Percentiles rank a stretch among this genome's conserved stretches.
Evolutionary conservation across 2,329 filamentous ascomycete genomes (phyloP).

Genomic region (Aspergillus hortae): DNA sequence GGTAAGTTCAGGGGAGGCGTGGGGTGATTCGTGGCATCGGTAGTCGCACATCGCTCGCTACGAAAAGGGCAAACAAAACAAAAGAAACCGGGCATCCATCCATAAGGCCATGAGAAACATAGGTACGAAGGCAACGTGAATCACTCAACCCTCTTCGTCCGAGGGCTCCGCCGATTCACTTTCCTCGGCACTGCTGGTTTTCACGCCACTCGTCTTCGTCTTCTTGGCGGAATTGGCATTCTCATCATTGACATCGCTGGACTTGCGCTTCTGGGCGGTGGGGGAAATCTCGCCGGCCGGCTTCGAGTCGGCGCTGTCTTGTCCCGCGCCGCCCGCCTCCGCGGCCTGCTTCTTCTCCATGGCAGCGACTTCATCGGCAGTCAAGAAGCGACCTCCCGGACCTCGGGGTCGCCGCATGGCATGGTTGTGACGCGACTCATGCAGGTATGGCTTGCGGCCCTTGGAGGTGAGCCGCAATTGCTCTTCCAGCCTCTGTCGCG

Average conservation of each 20-base stretch:
- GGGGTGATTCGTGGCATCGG: constrained; percentile 18
- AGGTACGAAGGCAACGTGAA: constrained; percentile 2
- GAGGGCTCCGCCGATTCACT: constrained; percentile 47
- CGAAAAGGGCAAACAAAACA: constrained; percentile 14
- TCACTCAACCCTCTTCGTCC: constrained; percentile 48
- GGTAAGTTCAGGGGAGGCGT: constrained; percentile 7
- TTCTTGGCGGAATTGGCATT: constrained; percentile 46
- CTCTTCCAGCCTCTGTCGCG: constrained; percentile 89
- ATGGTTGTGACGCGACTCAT: constrained; percentile 96
- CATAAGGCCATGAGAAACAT: constrained; percentile 25
- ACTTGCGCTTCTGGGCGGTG: constrained; percentile 50
- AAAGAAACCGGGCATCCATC: constrained; percentile 27
- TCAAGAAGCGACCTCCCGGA: constrained; percentile 91
- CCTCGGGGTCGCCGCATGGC: constrained; percentile 94
- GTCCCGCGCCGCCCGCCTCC: constrained; percentile 29
- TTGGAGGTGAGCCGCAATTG: constrained; percentile 88
- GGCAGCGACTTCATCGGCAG: constrained; percentile 88
- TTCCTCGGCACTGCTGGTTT: constrained; percentile 48
- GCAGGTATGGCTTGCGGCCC: constrained; percentile 91
- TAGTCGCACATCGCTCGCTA: constrained; percentile 36
- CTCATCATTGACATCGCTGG: constrained; percentile 44
- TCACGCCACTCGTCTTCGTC: constrained; percentile 41
- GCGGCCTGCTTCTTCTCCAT: constrained; percentile 65
- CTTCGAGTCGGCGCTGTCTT: constrained; percentile 32
- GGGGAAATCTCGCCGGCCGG: constrained; percentile 30